These are phyloP conservation scores for Fusarium nodosum DNA, from an alignment of 2,329 filamentous ascomycete species.

Conservation along the genomic window DNA sequence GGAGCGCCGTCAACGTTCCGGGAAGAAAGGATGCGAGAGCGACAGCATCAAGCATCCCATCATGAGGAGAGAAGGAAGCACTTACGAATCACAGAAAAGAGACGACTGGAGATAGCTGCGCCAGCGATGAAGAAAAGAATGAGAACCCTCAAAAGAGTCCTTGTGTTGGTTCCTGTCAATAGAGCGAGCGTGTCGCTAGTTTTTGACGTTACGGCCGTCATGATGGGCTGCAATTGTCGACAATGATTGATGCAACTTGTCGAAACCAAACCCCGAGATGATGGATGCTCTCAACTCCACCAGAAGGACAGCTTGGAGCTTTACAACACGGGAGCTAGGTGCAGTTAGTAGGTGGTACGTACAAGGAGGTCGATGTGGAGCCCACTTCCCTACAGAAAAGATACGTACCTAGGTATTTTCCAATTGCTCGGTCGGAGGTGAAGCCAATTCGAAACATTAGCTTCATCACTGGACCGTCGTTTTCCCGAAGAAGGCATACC, in stretches of 20 bases:
- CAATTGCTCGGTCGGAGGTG: neutral
- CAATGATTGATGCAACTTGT: conserved; percentile 55
- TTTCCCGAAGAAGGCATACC: conserved; percentile 43
- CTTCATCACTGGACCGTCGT: conserved; percentile 34
- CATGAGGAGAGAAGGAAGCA: conserved; percentile 47
- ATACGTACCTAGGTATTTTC: conserved; percentile 43
- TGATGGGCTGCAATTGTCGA: conserved; percentile 56
- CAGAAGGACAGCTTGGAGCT: conserved; percentile 64
- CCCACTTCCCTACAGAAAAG: conserved; percentile 22
- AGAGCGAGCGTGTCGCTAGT: conserved; percentile 74
- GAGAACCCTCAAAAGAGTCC: conserved; percentile 86
- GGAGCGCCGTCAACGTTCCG: neutral
- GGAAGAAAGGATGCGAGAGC: neutral
- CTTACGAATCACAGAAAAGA: conserved; percentile 98
- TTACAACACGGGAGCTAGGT: conserved; percentile 30
- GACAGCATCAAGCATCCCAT: conserved; percentile 20
- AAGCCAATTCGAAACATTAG: conserved; percentile 17
- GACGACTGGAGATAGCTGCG: conserved; percentile 89
- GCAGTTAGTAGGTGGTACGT: neutral
- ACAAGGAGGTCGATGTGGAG: conserved; percentile 28
- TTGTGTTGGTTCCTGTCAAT: conserved; percentile 84
- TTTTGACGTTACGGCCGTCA: conserved; percentile 61
- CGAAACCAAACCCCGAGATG: conserved; percentile 47
- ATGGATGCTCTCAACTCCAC: conserved; percentile 47
- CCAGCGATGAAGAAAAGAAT: conserved; percentile 93